Evolutionary conservation across 495 filamentous ascomycete genomes (phyloP), one percentile per base, ranked within the genome.

Genomic region (Aspergillus asperescens): DNA sequence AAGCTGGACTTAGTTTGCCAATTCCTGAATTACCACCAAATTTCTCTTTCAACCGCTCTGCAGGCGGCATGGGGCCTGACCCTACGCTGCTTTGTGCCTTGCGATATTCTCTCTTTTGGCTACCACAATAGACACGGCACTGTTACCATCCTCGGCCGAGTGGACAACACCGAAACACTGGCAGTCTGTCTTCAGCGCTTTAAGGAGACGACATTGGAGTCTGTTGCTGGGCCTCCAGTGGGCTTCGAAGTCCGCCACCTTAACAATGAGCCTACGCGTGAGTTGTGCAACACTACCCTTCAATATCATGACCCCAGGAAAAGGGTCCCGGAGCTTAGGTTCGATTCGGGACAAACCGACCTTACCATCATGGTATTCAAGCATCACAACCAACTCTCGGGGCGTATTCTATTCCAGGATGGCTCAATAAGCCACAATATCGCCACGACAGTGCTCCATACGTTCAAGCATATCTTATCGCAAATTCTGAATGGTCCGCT

Each of bases 151-250:
- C 6, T 45, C 25, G 42, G 42, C 4, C 24, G 42, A 2, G 25
- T 45, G 1, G 42, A 45, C 42, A 45, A 45, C 25, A 45, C n/a
- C 42, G 42, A 45, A 4, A 45, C 42, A 4, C 13, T 45, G 7
- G 42, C 42, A 1, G 42, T 45, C 9, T 45, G 42, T 18, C 16
- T 45, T 0, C 42, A 45, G n/a, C 42, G 42, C 15, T 29, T 45
- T n/a, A 31, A 29, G n/a, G 42, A 45, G 5, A 28, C 16, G 8
- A 16, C 5, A 19, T 10, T 27, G 39, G 15, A 1, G 2, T 13
- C 24, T 19, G 15, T 5, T 10, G 24, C 25, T 23, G 25, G n/a
- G 1, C 24, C 42, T 8, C 42, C 42, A 19, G 5, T 24, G 9
- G 42, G 42, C 24, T 29, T 28, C 25, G 42, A 45, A 8, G 18